Evolutionary conservation across 768 basidiomycete species (phyloP), one percentile per base, ranked within the genome.

Genomic region (Grammothele lineata): DNA sequence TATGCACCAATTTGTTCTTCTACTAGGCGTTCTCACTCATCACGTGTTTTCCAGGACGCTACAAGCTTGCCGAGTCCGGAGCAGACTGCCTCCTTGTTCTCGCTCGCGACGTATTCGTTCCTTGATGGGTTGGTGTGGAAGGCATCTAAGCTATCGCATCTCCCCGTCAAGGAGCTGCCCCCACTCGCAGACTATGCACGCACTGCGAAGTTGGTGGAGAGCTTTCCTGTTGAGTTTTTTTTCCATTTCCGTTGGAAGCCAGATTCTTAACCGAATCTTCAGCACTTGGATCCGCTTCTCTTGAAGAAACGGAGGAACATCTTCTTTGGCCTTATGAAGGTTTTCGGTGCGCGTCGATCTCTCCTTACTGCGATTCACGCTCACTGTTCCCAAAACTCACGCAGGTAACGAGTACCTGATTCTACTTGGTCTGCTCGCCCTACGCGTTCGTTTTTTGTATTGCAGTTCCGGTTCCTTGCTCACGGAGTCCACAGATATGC

Each of bases 31-130:
- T 7, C 27, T 30, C 27, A 30, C 27, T 14, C 27, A 30, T 30
- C 27, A 30, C 14, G 27, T 30, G 27, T 14, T 30, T 14, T 30
- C 7, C 27, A 30, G 27, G 27, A 30, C 14, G 14, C 27, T 30
- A 7, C 27, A 7, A 14, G 27, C 27, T 14, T 7, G 8, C 27
- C 64, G 3, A 68, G 66, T 48, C 69, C 71, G 3, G 73, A 76
- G 52, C 73, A 74, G 47, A 72, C 69, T 4, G 68, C 72, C 0
- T 70, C 72, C 0, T 58, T 61, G 39, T 51, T 70, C 11, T 72
- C 67, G 7, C 58, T 69, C 42, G 37, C 68, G n/a, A 58, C 65
- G 19, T 75, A 69, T 53, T 53, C 61, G 27, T 76, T 66, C 61
- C 58, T 75, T 51, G 69, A 74, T 43, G 53, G 57, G 2, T 32